These are phyloP conservation scores for Flaveria linearis DNA, from an alignment of 129 eudicot species.

Conservation along the genomic window DNA sequence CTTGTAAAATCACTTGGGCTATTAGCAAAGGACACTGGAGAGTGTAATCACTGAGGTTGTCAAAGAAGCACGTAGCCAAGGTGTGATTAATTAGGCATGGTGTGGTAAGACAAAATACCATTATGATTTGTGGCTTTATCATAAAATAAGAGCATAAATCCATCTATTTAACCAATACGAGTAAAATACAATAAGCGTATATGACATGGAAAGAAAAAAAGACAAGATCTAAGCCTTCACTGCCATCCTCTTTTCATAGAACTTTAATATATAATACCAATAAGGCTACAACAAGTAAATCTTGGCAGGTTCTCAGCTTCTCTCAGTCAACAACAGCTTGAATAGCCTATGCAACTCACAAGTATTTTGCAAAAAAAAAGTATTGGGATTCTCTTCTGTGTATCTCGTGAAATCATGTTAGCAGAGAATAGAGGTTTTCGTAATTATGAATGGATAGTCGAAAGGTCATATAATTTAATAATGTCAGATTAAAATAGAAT, in stretches of 20 bases:
- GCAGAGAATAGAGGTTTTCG: neutral
- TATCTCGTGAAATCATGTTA: neutral
- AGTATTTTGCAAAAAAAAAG: neutral
- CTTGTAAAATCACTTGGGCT: neutral
- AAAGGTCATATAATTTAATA: neutral
- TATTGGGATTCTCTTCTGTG: neutral
- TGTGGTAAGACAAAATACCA: neutral
- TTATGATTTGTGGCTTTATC: neutral
- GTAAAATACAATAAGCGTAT: neutral
- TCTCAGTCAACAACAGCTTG: conserved; percentile 9
- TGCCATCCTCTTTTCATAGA: neutral
- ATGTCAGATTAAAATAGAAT: neutral
- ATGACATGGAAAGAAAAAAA: conserved; percentile 5
- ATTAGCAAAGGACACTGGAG: neutral
- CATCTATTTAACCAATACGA: conserved; percentile 2
- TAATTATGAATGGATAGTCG: neutral
- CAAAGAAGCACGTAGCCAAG: neutral
- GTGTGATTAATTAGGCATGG: neutral
- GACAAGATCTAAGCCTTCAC: neutral
- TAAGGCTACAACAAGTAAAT: neutral
- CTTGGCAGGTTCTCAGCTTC: conserved; percentile 1
- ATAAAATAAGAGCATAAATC: neutral
- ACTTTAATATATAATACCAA: neutral
- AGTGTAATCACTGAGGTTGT: neutral
- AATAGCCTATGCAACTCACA: neutral